Evolutionary conservation across 2,329 filamentous ascomycete species (phyloP).

Genomic region (Cryphonectria radicalis): DNA sequence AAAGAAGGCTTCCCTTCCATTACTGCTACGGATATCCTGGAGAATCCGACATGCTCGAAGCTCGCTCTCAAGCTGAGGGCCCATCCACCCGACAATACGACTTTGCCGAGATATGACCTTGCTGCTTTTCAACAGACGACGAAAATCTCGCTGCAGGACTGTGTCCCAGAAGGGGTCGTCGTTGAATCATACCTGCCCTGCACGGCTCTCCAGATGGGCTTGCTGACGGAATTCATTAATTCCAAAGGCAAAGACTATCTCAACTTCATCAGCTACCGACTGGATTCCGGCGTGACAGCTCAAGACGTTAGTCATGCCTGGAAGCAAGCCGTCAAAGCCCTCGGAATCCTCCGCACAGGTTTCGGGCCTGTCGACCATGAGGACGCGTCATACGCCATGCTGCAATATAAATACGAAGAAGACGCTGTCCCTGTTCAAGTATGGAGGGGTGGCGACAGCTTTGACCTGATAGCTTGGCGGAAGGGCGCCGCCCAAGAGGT

Average conservation of each 20-base stretch:
- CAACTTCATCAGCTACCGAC: slow-evolving; percentile 66
- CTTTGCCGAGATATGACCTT: slow-evolving; percentile 43
- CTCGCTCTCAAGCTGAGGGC: slow-evolving; percentile 36
- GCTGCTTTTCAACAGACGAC: slow-evolving; percentile 43
- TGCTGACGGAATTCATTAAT: slow-evolving; percentile 74
- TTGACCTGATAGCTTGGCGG: slow-evolving; percentile 46
- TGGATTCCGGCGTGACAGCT: slow-evolving; percentile 47
- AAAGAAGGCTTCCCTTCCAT: slow-evolving; percentile 57
- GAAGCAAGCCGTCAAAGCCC: slow-evolving; percentile 53
- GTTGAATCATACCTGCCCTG: slow-evolving; percentile 73
- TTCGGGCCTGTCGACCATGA: slow-evolving; percentile 67
- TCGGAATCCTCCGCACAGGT: slow-evolving; percentile 77
- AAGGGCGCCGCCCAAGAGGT: slow-evolving; percentile 39
- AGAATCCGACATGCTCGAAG: slow-evolving; percentile 54
- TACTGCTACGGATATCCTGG: slow-evolving; percentile 75
- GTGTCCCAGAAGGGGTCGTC: slow-evolving; percentile 31
- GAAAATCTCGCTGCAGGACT: slow-evolving; percentile 35
- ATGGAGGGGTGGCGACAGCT: slow-evolving; percentile 28
- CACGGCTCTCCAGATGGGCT: slow-evolving; percentile 77
- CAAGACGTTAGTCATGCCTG: slow-evolving; percentile 61
- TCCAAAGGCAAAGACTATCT: slow-evolving; percentile 73
- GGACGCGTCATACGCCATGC: slow-evolving; percentile 72
- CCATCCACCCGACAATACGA: not conserved
- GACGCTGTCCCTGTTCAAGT: slow-evolving; percentile 32
- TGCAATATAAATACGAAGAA: slow-evolving; percentile 54